phyloP scores from a whole-genome alignment of 139 green algal genomes.

The Asterochloris sp. region DNA sequence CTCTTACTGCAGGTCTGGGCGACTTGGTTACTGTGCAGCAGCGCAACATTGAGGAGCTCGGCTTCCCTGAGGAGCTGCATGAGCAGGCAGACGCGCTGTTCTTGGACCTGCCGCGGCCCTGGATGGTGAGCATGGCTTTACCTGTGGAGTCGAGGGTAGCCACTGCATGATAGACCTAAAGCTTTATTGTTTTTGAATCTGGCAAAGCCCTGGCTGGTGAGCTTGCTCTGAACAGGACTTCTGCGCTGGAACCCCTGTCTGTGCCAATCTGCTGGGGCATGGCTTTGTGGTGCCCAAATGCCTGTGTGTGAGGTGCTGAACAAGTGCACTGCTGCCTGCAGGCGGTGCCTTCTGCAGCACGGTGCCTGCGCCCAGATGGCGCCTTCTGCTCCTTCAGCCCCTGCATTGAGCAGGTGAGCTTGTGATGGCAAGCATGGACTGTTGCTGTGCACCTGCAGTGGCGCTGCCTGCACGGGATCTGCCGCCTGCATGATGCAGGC shows the following conservation, averaged over 20 bases:
- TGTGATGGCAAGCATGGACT: neutral
- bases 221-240: too few species aligned
- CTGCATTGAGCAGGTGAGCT: conserved; percentile 92
- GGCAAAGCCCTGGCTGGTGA: too few species aligned
- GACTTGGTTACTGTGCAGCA: conserved; percentile 50
- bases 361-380: conserved; percentile 64
- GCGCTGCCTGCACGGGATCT: neutral
- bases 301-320: neutral
- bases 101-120: conserved; percentile 92
- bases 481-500: neutral
- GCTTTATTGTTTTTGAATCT: too few species aligned
- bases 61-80: conserved; percentile 74
- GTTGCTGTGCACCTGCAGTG: neutral
- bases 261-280: too few species aligned
- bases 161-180: too few species aligned
- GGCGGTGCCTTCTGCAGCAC: conserved; percentile 58
- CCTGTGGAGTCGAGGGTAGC: too few species aligned
- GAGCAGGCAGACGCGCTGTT: conserved; percentile 73
- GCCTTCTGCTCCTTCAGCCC: conserved; percentile 94
- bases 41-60: conserved; percentile 79
- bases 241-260: too few species aligned
- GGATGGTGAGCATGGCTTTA: conserved; percentile 49
- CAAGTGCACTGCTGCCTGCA: conserved; percentile 15
- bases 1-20: conserved; percentile 26
- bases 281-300: too few species aligned